Percentiles rank a stretch among this genome's conserved stretches.
phyloP scores from a whole-genome alignment of 805 yeast species.

The Myxozyma sirexii region DNA sequence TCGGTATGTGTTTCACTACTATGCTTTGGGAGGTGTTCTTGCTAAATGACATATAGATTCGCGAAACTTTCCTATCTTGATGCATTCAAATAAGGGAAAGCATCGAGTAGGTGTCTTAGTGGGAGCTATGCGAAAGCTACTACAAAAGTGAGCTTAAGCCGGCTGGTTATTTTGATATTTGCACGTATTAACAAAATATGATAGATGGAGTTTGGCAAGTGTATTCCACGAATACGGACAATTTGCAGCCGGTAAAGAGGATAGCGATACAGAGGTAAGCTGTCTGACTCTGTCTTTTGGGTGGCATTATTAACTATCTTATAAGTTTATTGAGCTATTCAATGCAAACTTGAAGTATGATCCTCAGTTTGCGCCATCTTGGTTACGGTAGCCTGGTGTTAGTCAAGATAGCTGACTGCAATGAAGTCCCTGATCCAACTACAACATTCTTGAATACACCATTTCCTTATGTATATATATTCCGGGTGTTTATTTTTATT shows the following conservation, averaged over 20 bases:
- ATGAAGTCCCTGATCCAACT: background rate
- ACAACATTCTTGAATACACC: no score
- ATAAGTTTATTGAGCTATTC: slow-evolving; percentile 72
- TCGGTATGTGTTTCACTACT: slow-evolving; percentile 21
- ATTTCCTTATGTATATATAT: no score
- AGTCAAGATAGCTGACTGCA: background rate
- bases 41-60: slow-evolving; percentile 34
- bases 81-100: slow-evolving; percentile 97
- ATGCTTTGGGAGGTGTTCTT: no score
- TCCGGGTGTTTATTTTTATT: no score
- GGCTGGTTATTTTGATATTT: background rate
- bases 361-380: slow-evolving; percentile 58
- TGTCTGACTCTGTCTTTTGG: background rate
- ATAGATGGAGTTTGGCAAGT: slow-evolving; percentile 81
- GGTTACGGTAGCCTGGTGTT: slow-evolving; percentile 48
- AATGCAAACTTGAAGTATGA: slow-evolving; percentile 60
- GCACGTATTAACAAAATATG: background rate
- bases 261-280: slow-evolving; percentile 71
- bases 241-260: slow-evolving; percentile 93
- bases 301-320: background rate
- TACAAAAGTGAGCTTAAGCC: slow-evolving; percentile 50
- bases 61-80: slow-evolving; percentile 80
- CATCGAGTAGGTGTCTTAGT: slow-evolving; percentile 92
- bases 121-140: slow-evolving; percentile 81
- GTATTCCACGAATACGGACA: slow-evolving; percentile 91